phyloP scores from a whole-genome alignment of 768 basidiomycete genomes.

The Russula ochroleuca region DNA sequence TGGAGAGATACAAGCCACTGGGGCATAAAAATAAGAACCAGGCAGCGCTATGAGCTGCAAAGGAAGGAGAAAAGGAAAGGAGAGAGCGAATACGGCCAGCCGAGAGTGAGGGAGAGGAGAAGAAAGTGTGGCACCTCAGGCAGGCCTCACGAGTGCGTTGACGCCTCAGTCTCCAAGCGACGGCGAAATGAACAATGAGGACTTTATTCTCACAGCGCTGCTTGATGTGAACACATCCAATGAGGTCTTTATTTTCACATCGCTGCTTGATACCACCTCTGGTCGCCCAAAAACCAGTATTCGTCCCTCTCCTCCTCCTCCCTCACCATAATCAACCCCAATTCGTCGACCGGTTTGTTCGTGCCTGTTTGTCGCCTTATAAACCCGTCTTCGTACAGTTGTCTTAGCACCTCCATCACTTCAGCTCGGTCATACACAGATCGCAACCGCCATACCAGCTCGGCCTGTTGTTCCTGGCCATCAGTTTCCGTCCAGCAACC shows the following conservation, averaged over 20 bases:
- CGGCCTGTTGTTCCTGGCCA: constrained; percentile 42
- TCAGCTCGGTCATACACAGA: constrained; percentile 75
- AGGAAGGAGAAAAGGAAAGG: not conserved
- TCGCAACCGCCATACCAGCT: constrained; percentile 67
- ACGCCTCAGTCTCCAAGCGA: not conserved
- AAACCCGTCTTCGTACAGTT: constrained; percentile 51
- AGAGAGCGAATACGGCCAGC: constrained; percentile 21
- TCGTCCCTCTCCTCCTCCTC: constrained; percentile 49
- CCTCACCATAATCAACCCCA: constrained; percentile 38
- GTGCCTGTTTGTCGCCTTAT: constrained; percentile 37
- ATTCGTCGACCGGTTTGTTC: constrained; percentile 19
- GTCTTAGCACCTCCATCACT: constrained; percentile 54
- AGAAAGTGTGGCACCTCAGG: not conserved
- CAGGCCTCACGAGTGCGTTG: too few relatives aligned
- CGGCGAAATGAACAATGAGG: not conserved
- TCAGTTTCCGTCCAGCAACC: not conserved
- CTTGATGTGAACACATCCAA: not conserved
- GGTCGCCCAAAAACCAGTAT: constrained; percentile 55
- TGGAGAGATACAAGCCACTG: constrained; percentile 39
- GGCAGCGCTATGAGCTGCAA: constrained; percentile 28
- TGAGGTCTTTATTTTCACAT: too few relatives aligned
- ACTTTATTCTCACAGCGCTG: too few relatives aligned
- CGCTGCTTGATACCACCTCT: constrained; percentile 60
- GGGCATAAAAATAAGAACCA: constrained; percentile 37
- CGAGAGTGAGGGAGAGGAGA: constrained; percentile 9